A percentile compares a stretch with the other conserved stretches of the same genome.
phyloP scores from a whole-genome alignment of 83 land plant genomes.

The Larix sibirica region DNA sequence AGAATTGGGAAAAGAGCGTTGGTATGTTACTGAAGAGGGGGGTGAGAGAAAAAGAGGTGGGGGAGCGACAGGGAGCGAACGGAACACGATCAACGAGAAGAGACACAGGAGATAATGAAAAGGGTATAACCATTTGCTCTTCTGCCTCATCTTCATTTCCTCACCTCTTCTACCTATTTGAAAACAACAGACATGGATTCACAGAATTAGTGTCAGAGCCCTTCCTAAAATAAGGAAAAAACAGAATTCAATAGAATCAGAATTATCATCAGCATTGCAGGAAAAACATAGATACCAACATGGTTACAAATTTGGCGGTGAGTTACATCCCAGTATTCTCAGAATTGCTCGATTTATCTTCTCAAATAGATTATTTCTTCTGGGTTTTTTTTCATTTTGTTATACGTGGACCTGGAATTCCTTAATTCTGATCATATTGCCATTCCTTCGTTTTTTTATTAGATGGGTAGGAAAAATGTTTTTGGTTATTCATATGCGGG shows the following conservation, averaged over 20 bases:
- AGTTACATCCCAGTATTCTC: neutral
- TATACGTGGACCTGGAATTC: neutral
- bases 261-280: constrained; percentile 2
- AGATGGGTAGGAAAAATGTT: neutral
- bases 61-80: neutral
- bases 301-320: neutral
- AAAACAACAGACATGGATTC: neutral
- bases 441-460: neutral
- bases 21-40: too few species aligned
- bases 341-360: neutral
- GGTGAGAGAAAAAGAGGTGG: neutral
- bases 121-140: neutral
- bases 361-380: neutral
- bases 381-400: constrained; percentile 4
- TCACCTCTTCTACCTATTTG: neutral
- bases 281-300: neutral
- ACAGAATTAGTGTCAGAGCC: neutral
- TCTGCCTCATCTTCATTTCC: neutral
- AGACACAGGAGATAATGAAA: neutral
- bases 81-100: neutral
- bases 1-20: neutral
- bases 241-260: neutral
- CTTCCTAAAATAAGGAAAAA: neutral
- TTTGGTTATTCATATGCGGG: neutral
- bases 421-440: neutral